A percentile compares a stretch with the other conserved stretches of the same genome.
These are phyloP conservation scores for Gossypium schwendimanii DNA, from an alignment of 441 rosid species.

Conservation along the genomic window DNA sequence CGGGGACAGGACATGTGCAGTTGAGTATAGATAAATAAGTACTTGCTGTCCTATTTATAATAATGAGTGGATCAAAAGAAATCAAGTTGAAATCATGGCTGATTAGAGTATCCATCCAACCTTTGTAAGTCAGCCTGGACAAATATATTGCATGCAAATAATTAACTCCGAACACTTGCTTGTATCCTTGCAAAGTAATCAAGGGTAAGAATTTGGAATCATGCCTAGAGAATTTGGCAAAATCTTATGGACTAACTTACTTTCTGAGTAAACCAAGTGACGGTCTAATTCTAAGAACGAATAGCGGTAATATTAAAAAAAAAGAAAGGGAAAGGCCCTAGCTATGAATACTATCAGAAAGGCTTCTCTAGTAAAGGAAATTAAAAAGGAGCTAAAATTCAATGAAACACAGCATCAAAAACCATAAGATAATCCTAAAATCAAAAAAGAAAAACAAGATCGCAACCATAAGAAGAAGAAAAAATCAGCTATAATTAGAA, in stretches of 20 bases:
- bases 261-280: neutral
- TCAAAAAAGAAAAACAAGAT: neutral
- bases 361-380: no score
- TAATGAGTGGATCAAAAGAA: neutral
- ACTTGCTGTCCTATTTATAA: neutral
- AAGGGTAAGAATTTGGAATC: no score
- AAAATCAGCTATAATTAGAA: neutral
- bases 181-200: neutral
- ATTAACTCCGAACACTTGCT: neutral
- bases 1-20: no score
- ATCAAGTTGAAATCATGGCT: slow-evolving; percentile 1
- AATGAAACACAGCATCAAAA: neutral
- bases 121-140: neutral
- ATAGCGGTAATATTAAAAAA: neutral
- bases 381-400: neutral
- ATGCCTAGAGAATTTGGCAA: no score
- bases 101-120: neutral
- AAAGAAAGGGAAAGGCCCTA: neutral
- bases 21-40: neutral
- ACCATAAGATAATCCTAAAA: neutral
- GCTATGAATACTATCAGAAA: no score
- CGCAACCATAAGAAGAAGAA: neutral
- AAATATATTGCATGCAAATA: neutral
- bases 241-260: no score
- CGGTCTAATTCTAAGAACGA: neutral